Evolutionary conservation across 495 filamentous ascomycete species (phyloP).

Genomic region (Hamigera avellanea): DNA sequence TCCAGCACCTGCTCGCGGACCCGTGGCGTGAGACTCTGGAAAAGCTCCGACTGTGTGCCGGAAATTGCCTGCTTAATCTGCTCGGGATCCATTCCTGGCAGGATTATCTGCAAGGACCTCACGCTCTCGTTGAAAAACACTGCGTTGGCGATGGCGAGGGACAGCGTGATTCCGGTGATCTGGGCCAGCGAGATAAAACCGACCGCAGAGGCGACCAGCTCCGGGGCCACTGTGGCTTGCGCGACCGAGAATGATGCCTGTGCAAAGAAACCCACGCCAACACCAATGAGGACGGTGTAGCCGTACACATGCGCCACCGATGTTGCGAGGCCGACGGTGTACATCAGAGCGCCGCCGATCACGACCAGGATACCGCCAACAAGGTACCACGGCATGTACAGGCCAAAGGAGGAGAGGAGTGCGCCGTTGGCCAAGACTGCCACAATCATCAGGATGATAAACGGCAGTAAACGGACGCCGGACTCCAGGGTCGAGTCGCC

Average conservation of each 20-base stretch:
- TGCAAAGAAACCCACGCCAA: conserved; percentile 40
- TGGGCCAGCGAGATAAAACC: conserved; percentile 45
- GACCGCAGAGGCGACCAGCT: conserved; percentile 30
- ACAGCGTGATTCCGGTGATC: conserved; percentile 37
- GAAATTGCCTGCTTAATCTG: conserved; percentile 36
- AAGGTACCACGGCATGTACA: conserved; percentile 48
- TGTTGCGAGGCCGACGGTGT: conserved; percentile 23
- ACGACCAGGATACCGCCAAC: conserved; percentile 31
- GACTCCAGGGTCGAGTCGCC: conserved; percentile 21
- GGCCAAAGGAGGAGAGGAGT: conserved; percentile 30
- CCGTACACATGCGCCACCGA: conserved; percentile 33
- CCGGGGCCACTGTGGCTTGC: conserved; percentile 30
- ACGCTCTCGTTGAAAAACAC: conserved; percentile 40
- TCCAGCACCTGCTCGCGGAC: conserved; percentile 25
- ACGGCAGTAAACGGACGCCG: conserved; percentile 24
- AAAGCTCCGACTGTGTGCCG: conserved; percentile 31
- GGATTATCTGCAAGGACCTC: conserved; percentile 5
- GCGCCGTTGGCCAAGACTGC: conserved; percentile 28
- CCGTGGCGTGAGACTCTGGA: conserved; percentile 20
- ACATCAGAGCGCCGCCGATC: conserved; percentile 37
- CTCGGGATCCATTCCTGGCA: conserved; percentile 22
- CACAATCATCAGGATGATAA: conserved; percentile 20
- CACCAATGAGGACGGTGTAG: conserved; percentile 31
- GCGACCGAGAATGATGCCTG: conserved; percentile 44
- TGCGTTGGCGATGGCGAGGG: conserved; percentile 44